A percentile compares a stretch with the other conserved stretches of the same genome.
Evolutionary conservation across 768 basidiomycete species (phyloP).

Genomic region (Pleurotus giganteus): DNA sequence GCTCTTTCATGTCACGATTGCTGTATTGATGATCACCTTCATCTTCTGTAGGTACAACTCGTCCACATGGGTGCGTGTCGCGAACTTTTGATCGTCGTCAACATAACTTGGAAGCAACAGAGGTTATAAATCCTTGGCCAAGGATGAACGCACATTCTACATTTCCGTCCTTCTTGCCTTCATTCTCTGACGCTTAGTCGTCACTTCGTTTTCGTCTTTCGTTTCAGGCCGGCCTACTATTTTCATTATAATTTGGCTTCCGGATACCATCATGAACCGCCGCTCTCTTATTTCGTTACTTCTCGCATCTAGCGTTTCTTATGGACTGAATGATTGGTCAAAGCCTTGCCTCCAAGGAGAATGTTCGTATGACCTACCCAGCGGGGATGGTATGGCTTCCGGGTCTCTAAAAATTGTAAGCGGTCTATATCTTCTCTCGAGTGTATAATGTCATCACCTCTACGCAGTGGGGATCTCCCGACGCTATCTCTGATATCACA

Average conservation of each 20-base stretch:
- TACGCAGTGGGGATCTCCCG: conserved; percentile 34
- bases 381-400: conserved; percentile 27
- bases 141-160: not conserved
- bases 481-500: conserved; percentile 41
- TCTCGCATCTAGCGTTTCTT: conserved; percentile 16
- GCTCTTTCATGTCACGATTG: too few species aligned
- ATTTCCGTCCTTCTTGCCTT: conserved; percentile 1
- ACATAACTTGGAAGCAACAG: not conserved
- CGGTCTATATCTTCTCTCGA: not conserved
- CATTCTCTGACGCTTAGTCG: conserved; percentile 8
- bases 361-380: conserved; percentile 38
- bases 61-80: not conserved
- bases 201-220: conserved; percentile 4
- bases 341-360: conserved; percentile 35
- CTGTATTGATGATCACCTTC: too few species aligned
- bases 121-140: not conserved
- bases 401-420: conserved; percentile 40
- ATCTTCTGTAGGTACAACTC: too few species aligned
- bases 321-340: conserved; percentile 42
- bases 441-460: not conserved
- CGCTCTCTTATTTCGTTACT: conserved; percentile 12
- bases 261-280: not conserved
- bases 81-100: not conserved
- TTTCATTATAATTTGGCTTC: not conserved
- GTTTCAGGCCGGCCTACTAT: conserved; percentile 7